Base-by-base conservation (phyloP, 441 rosid species). In the Bruguiera hainesii region DNA sequence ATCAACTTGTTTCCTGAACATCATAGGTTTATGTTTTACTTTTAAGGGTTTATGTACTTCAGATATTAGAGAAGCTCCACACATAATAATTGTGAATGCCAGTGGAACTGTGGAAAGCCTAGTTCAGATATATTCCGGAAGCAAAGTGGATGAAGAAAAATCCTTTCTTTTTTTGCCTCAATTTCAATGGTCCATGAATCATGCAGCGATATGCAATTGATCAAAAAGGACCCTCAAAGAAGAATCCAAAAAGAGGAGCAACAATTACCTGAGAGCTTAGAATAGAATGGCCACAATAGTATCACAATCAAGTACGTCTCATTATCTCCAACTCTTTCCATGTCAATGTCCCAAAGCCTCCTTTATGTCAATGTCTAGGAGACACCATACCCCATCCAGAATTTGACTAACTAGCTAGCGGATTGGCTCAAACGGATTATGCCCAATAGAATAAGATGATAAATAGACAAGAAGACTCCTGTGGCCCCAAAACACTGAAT, bases 161-260 rank as follows among this genome's bases (percentile, higher is more conserved):
- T 35, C 11, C 42, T 35, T 35, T 35, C 13, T 26, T 1, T 8
- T 35, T 35, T 35, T 8, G 42, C 42, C 35, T 31, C 13, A 35
- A 35, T 35, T 7, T 7, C 42, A 35, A 2, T 9, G 13, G 42
- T 31, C 35, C 7, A 35, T 1, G 9, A 35, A 35, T 35, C 42
- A 35, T 9, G 13, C 4, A 8, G 63, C 39, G 51, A 74, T 66
- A 49, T 63, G 49, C 2, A 69, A 39, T 58, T 37, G 19, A 31
- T 8, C 59, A 55, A 37, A 30, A 56, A 19, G 55, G 69, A 30
- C 65, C 56, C 61, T 57, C 5, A 49, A 42, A 56, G 78, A 78
- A 79, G 79, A 56, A 71, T 78, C 83, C 87, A 79, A 81, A 83
- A 85, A 69, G 75, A 53, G 59, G 28, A 9, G 67, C 66, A 59